Base-by-base conservation (phyloP, 148 eudicot species). In the Amaranthus palmeri region DNA sequence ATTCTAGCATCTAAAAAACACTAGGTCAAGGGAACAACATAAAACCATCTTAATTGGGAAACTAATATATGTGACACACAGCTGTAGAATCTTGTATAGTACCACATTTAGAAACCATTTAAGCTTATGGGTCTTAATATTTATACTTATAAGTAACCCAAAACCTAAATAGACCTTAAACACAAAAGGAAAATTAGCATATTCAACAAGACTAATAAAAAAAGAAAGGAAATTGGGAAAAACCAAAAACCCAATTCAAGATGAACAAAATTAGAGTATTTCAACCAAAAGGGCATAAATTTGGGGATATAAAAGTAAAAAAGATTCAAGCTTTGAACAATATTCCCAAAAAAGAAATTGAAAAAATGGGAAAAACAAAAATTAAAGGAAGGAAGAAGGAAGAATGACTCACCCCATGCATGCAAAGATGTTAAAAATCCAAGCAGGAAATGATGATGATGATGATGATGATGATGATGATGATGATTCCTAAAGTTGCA, bases 361-460 rank as follows among this genome's bases (percentile, higher is more conserved):
- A 3, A 9, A 60, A 68, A 45, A 3, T 36, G 25, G 14, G 42
- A 10, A 52, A 54, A 41, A 41, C 15, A 25, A 14, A 47, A 75
- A 66, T 52, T 11, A 25, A 25, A 25, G 69, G n/a, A 49, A 25
- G 54, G 7, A 44, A 49, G 47, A 66, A 44, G 73, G 42, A 64
- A 72, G 73, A 61, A 57, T 43, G 69, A 81, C 88, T 80, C 70
- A 87, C 90, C 90, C 90, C 88, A 84, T 87, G 80, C 90, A 87
- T 73, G 86, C 85, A 78, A 81, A 61, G 64, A 81, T 56, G 60
- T 67, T 74, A 79, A 80, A 81, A 78, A 78, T 72, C 88, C 83
- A 80, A 78, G 72, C 67, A 70, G 69, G 67, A 18, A 76, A 14
- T 54, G 81, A 25, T 25, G 2, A 25, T 25, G 36, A 25, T 25